Evolutionary conservation across 768 basidiomycete species (phyloP).

Genomic region (Pulveroboletus frians): DNA sequence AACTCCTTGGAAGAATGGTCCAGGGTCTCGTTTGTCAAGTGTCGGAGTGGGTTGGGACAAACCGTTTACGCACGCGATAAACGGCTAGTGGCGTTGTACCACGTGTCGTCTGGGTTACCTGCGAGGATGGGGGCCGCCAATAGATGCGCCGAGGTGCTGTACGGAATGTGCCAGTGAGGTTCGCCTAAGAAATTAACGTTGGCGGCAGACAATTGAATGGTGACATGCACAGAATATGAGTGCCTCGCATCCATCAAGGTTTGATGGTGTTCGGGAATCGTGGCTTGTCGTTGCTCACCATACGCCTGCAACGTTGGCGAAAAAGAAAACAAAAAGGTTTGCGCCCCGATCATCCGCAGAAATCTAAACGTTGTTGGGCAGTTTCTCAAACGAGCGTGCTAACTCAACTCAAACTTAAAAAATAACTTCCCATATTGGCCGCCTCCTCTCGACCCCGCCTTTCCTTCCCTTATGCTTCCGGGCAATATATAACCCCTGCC

Average conservation of each 20-base stretch:
- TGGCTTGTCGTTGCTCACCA: background rate
- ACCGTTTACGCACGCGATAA: slow-evolving; percentile 26
- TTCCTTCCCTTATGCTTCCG: slow-evolving; percentile 7
- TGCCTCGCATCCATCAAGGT: slow-evolving; percentile 22
- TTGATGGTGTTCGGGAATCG: slow-evolving; percentile 13
- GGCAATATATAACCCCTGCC: slow-evolving; percentile 36
- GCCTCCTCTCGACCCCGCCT: slow-evolving; percentile 21
- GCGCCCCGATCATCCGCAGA: slow-evolving; percentile 20
- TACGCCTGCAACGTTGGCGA: background rate
- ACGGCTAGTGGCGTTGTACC: slow-evolving; percentile 27
- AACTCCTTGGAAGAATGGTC: slow-evolving; percentile 1
- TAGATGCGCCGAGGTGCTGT: no score
- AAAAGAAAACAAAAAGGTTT: background rate
- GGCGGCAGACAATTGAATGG: slow-evolving; percentile 6
- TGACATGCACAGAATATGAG: background rate
- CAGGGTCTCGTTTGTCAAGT: slow-evolving; percentile 1
- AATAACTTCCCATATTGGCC: slow-evolving; percentile 34
- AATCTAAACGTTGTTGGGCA: slow-evolving; percentile 11
- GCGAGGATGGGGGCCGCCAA: no score
- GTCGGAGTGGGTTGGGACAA: slow-evolving; percentile 8
- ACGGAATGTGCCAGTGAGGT: no score
- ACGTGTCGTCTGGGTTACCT: slow-evolving; percentile 11
- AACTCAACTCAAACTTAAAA: slow-evolving; percentile 62
- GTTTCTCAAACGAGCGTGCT: slow-evolving; percentile 20
- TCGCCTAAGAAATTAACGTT: slow-evolving; percentile 20